Percentiles rank a stretch among this genome's conserved stretches.
phyloP scores from a whole-genome alignment of 352 stramenopile species.

The Phytophthora palmivora region DNA sequence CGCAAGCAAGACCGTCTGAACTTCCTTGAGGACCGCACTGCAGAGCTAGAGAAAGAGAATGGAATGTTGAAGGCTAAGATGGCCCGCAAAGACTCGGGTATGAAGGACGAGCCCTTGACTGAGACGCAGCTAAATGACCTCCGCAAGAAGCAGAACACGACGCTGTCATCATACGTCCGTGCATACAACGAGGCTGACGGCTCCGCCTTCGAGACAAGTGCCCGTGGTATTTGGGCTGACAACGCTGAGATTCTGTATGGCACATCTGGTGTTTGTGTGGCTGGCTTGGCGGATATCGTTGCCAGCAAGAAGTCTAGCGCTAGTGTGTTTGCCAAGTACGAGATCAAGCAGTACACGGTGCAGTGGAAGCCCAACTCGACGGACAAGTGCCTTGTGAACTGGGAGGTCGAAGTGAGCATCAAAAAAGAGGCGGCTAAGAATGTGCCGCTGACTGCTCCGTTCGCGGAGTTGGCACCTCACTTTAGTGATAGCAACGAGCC shows the following conservation, averaged over 20 bases:
- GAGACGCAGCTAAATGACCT: slow-evolving; percentile 78
- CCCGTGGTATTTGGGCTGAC: slow-evolving; percentile 63
- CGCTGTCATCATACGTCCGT: slow-evolving; percentile 70
- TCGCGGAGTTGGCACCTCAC: slow-evolving; percentile 61
- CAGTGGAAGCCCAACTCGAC: slow-evolving; percentile 76
- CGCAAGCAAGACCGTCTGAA: slow-evolving; percentile 90
- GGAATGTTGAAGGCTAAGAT: slow-evolving; percentile 77
- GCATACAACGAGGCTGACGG: slow-evolving; percentile 73
- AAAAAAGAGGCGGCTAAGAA: slow-evolving; percentile 57
- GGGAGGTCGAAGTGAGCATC: slow-evolving; percentile 70
- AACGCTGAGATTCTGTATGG: slow-evolving; percentile 79
- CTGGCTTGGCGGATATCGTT: slow-evolving; percentile 67
- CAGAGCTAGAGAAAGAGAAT: slow-evolving; percentile 88
- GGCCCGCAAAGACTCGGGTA: slow-evolving; percentile 51
- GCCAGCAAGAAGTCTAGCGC: slow-evolving; percentile 64
- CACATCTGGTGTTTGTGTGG: slow-evolving; percentile 47
- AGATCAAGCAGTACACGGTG: slow-evolving; percentile 85
- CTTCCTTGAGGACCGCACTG: slow-evolving; percentile 85
- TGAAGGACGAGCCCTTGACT: slow-evolving; percentile 52
- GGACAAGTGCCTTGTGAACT: slow-evolving; percentile 82
- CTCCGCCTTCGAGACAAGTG: slow-evolving; percentile 60
- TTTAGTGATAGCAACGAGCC: slow-evolving; percentile 53
- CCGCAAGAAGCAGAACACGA: slow-evolving; percentile 85
- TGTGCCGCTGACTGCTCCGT: slow-evolving; percentile 69
- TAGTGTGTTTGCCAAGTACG: slow-evolving; percentile 76